Percentiles rank a stretch among this genome's conserved stretches.
Conservation (phyloP, 2,329 filamentous ascomycete genomes). For the Cryphonectria radicalis region DNA sequence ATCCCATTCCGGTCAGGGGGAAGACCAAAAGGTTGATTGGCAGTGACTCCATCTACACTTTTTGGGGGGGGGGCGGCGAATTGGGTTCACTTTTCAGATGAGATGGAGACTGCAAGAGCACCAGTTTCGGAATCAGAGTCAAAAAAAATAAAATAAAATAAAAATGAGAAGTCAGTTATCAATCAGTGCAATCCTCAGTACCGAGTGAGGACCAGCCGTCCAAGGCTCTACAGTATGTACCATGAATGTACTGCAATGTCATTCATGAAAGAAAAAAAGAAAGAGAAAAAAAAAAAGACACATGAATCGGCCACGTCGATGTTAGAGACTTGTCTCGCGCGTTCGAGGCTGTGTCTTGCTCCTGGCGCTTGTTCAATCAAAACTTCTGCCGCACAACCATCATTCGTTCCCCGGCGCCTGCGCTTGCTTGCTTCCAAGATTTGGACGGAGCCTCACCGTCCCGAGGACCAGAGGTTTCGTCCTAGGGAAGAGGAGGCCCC, state of each 20-base stretch:
- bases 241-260: not conserved
- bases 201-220: too few species aligned
- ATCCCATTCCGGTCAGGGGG: not conserved
- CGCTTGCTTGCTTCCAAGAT: constrained; percentile 15
- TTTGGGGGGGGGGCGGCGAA: not conserved
- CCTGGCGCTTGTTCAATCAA: constrained; percentile 15
- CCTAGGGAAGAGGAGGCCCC: not conserved
- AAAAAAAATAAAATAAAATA: too few species aligned
- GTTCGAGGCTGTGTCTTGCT: not conserved
- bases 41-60: not conserved
- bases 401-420: constrained; percentile 17
- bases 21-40: not conserved
- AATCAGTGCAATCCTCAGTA: too few species aligned
- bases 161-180: too few species aligned
- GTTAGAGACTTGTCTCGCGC: constrained; percentile 8
- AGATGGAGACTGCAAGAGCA: not conserved
- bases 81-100: not conserved
- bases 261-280: not conserved
- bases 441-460: constrained; percentile 1
- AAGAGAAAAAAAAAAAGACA: not conserved
- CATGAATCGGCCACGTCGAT: not conserved
- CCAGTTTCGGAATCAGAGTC: not conserved
- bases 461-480: not conserved
- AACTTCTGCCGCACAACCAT: not conserved
- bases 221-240: not conserved